Evolutionary conservation across 73 alveolate species (phyloP).

Genomic region (Strombidium stylifer): DNA sequence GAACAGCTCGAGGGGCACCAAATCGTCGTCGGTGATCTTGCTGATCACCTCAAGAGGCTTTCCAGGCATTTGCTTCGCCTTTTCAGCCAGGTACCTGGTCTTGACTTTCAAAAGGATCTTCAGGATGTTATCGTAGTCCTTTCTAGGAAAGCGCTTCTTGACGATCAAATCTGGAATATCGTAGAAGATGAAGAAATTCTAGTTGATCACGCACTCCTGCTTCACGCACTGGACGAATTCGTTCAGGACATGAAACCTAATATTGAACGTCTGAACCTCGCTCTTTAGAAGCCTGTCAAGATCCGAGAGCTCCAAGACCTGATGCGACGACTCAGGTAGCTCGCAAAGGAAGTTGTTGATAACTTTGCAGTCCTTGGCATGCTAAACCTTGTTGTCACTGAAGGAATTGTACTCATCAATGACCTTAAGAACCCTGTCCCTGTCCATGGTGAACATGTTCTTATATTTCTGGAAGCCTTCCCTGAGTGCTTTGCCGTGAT

Average conservation of each 20-base stretch:
- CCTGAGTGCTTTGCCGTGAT: conserved; percentile 42
- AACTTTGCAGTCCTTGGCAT: conserved; percentile 29
- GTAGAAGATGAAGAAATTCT: conserved; percentile 48
- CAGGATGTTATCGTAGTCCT: conserved; percentile 41
- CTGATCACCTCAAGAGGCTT: conserved; percentile 26
- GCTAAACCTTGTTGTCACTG: conserved; percentile 9
- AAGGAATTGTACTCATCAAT: conserved; percentile 23
- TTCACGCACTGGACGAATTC: conserved; percentile 41
- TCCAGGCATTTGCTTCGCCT: conserved; percentile 18
- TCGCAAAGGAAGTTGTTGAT: conserved; percentile 31
- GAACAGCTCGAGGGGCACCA: conserved; percentile 49
- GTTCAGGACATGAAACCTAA: conserved; percentile 14
- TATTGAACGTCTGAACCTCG: background rate
- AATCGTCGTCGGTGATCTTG: conserved; percentile 62
- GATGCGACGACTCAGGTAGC: conserved; percentile 1
- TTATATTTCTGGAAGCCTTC: conserved; percentile 27
- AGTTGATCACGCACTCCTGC: conserved; percentile 60
- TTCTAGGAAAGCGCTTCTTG: conserved; percentile 30
- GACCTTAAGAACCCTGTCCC: conserved; percentile 24
- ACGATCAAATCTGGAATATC: conserved; percentile 58
- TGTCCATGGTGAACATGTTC: conserved; percentile 44
- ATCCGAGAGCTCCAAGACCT: conserved; percentile 42
- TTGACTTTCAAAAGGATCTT: conserved; percentile 35
- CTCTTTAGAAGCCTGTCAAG: conserved; percentile 22
- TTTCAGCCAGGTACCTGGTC: conserved; percentile 27